Conservation (phyloP, 257 asterid genomes). For the Apocynum venetum region DNA sequence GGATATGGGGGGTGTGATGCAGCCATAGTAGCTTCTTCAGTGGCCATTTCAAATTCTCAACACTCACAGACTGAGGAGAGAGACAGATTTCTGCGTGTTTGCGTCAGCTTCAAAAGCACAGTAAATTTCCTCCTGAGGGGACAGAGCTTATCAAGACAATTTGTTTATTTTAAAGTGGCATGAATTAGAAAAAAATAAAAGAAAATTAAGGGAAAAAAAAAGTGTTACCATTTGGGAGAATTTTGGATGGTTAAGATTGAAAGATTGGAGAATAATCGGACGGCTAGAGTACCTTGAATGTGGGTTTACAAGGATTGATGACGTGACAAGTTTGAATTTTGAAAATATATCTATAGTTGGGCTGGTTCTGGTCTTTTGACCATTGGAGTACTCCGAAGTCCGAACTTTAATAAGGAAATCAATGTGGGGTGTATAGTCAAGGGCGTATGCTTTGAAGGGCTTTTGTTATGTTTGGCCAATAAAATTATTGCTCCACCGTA, state of each 20-base stretch:
- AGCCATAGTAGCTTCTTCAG: constrained; percentile 45
- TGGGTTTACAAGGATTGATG: constrained; percentile 24
- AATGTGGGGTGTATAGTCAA: no score
- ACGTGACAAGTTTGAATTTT: constrained; percentile 19
- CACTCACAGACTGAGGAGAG: constrained; percentile 10
- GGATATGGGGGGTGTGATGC: constrained; percentile 67
- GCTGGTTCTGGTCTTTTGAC: neutral
- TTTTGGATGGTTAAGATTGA: constrained; percentile 21
- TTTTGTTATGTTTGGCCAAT: neutral
- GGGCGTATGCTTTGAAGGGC: no score
- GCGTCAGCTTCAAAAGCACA: constrained; percentile 20
- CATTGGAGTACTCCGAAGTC: neutral
- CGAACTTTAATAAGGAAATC: no score
- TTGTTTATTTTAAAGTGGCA: neutral
- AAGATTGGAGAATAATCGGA: constrained; percentile 3
- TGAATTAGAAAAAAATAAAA: neutral
- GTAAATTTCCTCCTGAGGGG: constrained; percentile 2
- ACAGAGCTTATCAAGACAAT: constrained; percentile 5
- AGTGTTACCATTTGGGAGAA: neutral
- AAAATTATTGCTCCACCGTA: no score
- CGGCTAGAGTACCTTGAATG: neutral
- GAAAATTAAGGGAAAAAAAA: neutral
- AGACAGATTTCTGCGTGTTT: constrained; percentile 17
- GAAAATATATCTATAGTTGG: neutral
- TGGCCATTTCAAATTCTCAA: constrained; percentile 44